Base-by-base conservation (phyloP, 2,329 filamentous ascomycete species). In the Stemphylium lycopersici region DNA sequence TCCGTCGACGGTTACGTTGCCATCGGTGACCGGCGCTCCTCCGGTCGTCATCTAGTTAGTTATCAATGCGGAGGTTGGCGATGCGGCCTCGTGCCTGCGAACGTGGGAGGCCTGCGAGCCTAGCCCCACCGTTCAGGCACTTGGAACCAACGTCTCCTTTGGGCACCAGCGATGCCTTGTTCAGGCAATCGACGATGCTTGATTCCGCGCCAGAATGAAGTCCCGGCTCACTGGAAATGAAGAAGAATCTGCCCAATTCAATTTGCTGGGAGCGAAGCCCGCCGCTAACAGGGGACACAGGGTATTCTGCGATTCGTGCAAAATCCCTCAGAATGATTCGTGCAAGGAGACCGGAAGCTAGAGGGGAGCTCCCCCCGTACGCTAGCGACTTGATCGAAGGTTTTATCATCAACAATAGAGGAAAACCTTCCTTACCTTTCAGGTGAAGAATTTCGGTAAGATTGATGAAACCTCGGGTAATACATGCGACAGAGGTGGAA, bases 351-450 rank as follows among this genome's bases (percentile, higher is more conserved):
- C 61, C 67, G 69, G 69, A 65, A 59, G 52, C 58, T 55, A 66
- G 47, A 40, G 26, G 37, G 20, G 29, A 46, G 38, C 63, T 68
- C 68, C 69, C 68, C 70, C 69, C 70, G 69, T 67, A 55, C 62
- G 60, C 69, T 69, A 72, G 41, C 48, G 52, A 50, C 37, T 37
- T 48, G 45, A 55, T 60, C 36, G 57, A 40, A 44, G 48, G 52
- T 52, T 45, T 56, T 44, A 42, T 49, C 43, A 42, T 49, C 43
- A 55, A 52, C 57, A 48, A 31, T 54, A 61, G 47, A 47, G 57
- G 56, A 59, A 59, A 41, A 43, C 46, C 50, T 42, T 61, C 47
- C 46, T 51, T 7, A 20, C 22, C 40, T 24, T 37, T 45, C 18
- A 22, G 41, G 22, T 32, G 31, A 22, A 24, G 12, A 24, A 11